phyloP scores from a whole-genome alignment of 78 protist genomes.

The Polysphondylium violaceum region DNA sequence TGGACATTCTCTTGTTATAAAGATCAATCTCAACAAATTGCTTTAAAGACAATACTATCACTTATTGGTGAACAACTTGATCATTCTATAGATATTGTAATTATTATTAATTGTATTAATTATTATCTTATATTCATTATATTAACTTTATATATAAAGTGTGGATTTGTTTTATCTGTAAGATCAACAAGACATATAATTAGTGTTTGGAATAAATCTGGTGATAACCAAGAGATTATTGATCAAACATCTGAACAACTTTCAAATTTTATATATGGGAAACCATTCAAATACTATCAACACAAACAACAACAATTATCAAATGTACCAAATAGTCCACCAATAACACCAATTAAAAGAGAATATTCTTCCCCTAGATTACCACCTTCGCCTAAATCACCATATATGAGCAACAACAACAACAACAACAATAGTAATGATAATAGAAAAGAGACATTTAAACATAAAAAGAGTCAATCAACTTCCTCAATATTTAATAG shows the following conservation, averaged over 20 bases:
- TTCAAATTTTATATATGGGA: neutral
- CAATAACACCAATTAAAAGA: slow-evolving; percentile 2
- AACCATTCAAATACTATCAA: slow-evolving; percentile 22
- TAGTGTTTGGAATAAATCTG: slow-evolving; percentile 64
- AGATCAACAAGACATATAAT: slow-evolving; percentile 58
- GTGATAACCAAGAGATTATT: slow-evolving; percentile 61
- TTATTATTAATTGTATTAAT: neutral
- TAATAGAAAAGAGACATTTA: slow-evolving; percentile 14
- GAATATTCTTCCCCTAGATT: slow-evolving; percentile 21
- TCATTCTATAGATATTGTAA: slow-evolving; percentile 44
- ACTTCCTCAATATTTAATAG: slow-evolving; percentile 6
- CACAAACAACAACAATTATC: slow-evolving; percentile 21
- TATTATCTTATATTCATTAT: neutral
- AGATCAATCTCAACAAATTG: slow-evolving; percentile 38
- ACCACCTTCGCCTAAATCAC: neutral
- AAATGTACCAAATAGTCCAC: slow-evolving; percentile 24
- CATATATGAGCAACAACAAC: neutral
- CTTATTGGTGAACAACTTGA: slow-evolving; percentile 70
- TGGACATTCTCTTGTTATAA: slow-evolving; percentile 22
- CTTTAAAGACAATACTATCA: slow-evolving; percentile 30
- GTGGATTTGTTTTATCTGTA: slow-evolving; percentile 65
- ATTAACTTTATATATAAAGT: neutral
- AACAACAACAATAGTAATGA: neutral
- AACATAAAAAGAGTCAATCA: slow-evolving; percentile 57
- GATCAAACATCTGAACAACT: slow-evolving; percentile 24